Percentiles rank a stretch among this genome's conserved stretches.
These are phyloP conservation scores for Acanthamoeba quina DNA, from an alignment of 208 protist species.

Conservation along the genomic window DNA sequence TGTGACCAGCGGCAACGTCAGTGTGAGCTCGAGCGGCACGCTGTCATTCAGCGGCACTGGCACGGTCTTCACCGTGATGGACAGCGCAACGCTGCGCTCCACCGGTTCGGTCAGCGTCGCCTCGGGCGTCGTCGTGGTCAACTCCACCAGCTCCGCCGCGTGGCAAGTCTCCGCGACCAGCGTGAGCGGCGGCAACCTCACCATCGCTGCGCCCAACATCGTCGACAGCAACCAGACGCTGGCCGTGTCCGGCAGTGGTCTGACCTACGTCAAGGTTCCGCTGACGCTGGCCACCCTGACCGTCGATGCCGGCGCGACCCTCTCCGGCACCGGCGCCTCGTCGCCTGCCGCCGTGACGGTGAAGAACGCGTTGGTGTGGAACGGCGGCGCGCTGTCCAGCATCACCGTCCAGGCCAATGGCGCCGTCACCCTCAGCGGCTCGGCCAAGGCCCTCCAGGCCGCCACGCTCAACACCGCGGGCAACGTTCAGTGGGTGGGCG, in stretches of 20 bases:
- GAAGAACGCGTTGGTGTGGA: slow-evolving; percentile 31
- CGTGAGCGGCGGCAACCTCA: slow-evolving; percentile 54
- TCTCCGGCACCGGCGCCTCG: neutral
- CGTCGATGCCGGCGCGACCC: neutral
- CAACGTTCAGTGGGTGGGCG: neutral
- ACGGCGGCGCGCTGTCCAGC: slow-evolving; percentile 20
- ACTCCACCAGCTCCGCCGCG: slow-evolving; percentile 25
- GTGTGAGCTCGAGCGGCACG: neutral
- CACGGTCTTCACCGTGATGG: slow-evolving; percentile 32
- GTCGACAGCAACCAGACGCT: slow-evolving; percentile 34
- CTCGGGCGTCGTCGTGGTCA: slow-evolving; percentile 39
- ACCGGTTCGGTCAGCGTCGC: slow-evolving; percentile 5
- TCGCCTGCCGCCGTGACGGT: neutral
- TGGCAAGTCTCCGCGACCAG: slow-evolving; percentile 39
- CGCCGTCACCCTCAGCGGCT: neutral
- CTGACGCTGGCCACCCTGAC: neutral
- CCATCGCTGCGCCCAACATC: neutral
- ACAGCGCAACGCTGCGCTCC: neutral
- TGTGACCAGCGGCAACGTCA: slow-evolving; percentile 17
- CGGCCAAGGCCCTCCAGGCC: slow-evolving; percentile 30
- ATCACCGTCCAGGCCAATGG: slow-evolving; percentile 23
- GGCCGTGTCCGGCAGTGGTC: neutral
- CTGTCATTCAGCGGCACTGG: slow-evolving; percentile 5
- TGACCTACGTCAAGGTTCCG: slow-evolving; percentile 38
- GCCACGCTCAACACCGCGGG: neutral